These are phyloP conservation scores for Paulownia fortunei DNA, from an alignment of 257 asterid species.

Conservation along the genomic window DNA sequence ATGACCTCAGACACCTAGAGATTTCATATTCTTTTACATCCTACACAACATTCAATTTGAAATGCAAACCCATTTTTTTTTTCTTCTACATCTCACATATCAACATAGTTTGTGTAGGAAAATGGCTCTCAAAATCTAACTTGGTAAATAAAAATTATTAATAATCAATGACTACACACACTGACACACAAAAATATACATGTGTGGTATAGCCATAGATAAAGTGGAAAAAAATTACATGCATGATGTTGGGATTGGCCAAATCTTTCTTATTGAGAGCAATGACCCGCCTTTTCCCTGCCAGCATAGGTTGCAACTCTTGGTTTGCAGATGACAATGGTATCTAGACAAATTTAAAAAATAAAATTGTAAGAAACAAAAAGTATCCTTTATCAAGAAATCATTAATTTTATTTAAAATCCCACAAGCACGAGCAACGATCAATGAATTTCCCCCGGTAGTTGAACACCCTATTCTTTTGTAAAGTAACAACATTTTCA, in stretches of 20 bases:
- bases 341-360: slow-evolving; percentile 51
- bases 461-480: neutral
- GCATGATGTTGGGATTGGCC: slow-evolving; percentile 92
- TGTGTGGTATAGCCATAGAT: neutral
- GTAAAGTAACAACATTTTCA: too few species aligned
- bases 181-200: neutral
- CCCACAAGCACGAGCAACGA: neutral
- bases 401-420: neutral
- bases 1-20: neutral
- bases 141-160: neutral
- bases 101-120: slow-evolving; percentile 1
- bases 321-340: slow-evolving; percentile 85
- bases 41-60: neutral
- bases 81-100: neutral
- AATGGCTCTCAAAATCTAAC: neutral
- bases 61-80: neutral
- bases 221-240: slow-evolving; percentile 46
- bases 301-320: slow-evolving; percentile 80
- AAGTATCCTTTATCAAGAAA: neutral
- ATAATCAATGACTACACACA: neutral
- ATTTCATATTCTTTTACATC: neutral
- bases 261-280: slow-evolving; percentile 96
- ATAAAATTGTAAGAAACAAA: neutral
- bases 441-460: neutral
- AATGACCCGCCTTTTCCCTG: slow-evolving; percentile 73